Conservation (phyloP, 169 alveolate species). For the Plasmodium malariae region DNA sequence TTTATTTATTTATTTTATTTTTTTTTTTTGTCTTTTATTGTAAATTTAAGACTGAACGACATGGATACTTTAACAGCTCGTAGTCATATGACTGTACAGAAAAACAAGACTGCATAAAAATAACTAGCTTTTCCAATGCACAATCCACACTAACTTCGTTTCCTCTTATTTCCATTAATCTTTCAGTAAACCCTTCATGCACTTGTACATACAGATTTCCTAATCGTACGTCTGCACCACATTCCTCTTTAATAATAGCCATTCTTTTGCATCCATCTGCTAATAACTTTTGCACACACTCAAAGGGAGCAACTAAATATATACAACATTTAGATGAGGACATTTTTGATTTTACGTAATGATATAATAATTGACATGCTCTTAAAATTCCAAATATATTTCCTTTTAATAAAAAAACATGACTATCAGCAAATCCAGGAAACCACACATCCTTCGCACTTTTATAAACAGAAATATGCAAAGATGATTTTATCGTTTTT, state of each 20-base stretch:
- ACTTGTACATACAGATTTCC: constrained; percentile 64
- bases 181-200: constrained; percentile 62
- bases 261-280: constrained; percentile 67
- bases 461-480: constrained; percentile 58
- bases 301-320: constrained; percentile 65
- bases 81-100: constrained; percentile 65
- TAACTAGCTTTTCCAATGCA: constrained; percentile 51
- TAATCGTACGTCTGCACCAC: constrained; percentile 64
- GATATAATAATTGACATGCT: constrained; percentile 61
- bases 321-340: constrained; percentile 62
- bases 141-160: constrained; percentile 66
- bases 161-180: constrained; percentile 71
- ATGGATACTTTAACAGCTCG: constrained; percentile 42
- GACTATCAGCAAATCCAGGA: constrained; percentile 74
- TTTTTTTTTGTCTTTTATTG: constrained; percentile 19
- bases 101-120: constrained; percentile 69
- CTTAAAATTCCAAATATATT: constrained; percentile 71
- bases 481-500: constrained; percentile 59
- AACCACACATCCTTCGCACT: constrained; percentile 74
- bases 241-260: constrained; percentile 65
- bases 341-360: constrained; percentile 68
- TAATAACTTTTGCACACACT: constrained; percentile 52
- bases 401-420: constrained; percentile 64
- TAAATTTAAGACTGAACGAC: constrained; percentile 57
- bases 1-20: too few species aligned